Evolutionary conservation across 805 yeast species (phyloP).

Genomic region (Starmerella davenportii): DNA sequence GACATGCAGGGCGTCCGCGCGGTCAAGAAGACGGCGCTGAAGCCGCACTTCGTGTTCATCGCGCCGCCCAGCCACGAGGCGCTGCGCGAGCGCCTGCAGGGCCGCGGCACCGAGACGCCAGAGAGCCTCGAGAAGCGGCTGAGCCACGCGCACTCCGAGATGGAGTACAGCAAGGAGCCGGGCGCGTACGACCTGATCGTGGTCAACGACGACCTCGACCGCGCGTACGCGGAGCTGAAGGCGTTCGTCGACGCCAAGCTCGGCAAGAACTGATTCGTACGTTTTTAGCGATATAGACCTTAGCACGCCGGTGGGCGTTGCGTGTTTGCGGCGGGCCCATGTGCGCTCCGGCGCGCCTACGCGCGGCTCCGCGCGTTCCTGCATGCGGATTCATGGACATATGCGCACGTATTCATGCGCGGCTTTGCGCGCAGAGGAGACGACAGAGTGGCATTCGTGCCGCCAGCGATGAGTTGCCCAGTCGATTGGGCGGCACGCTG

Average conservation of each 20-base stretch:
- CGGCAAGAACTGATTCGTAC: too few species aligned
- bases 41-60: constrained; percentile 71
- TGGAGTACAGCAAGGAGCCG: constrained; percentile 61
- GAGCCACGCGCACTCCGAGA: constrained; percentile 69
- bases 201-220: constrained; percentile 82
- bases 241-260: constrained; percentile 33
- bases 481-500: too few species aligned
- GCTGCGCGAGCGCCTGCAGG: constrained; percentile 53
- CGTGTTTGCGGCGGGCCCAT: too few species aligned
- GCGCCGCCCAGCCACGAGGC: constrained; percentile 85
- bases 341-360: too few species aligned
- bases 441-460: too few species aligned
- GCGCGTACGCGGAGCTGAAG: constrained; percentile 67
- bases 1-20: constrained; percentile 98
- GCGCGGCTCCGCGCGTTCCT: too few species aligned
- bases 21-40: constrained; percentile 63
- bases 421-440: too few species aligned
- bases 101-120: constrained; percentile 88
- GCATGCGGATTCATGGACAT: too few species aligned
- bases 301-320: too few species aligned
- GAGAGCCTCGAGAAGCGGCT: constrained; percentile 74
- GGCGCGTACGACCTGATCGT: constrained; percentile 85
- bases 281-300: too few species aligned
- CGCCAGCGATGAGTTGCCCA: too few species aligned
- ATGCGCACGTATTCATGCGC: too few species aligned